These are phyloP conservation scores for Beta lomatogona DNA, from an alignment of 179 eudicot species.

Conservation along the genomic window DNA sequence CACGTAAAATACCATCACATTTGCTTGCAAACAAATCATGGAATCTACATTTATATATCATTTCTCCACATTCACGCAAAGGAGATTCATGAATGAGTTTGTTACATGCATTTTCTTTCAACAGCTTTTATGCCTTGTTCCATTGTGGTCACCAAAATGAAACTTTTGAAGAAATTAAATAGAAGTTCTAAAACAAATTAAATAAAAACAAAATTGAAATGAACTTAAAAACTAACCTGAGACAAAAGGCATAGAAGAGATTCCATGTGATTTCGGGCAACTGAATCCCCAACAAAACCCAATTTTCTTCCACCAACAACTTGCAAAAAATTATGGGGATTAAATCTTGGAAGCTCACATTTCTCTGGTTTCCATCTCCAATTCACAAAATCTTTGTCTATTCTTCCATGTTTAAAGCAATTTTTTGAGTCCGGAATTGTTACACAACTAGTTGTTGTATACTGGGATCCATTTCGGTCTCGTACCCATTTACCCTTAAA, in stretches of 20 bases:
- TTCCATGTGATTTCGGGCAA: constrained; percentile 70
- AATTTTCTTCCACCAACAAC: constrained; percentile 49
- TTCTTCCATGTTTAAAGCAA: constrained; percentile 65
- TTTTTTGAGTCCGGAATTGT: constrained; percentile 60
- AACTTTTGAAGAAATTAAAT: not conserved
- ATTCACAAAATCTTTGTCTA: constrained; percentile 47
- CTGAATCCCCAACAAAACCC: constrained; percentile 72
- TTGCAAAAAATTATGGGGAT: constrained; percentile 42
- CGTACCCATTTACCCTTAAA: constrained; percentile 59
- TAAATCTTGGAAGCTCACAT: constrained; percentile 58
- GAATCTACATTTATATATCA: constrained; percentile 10
- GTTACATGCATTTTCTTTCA: not conserved
- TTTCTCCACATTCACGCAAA: constrained; percentile 11
- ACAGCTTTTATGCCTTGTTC: not conserved
- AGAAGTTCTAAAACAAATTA: too few relatives aligned
- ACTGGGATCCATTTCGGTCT: constrained; percentile 38
- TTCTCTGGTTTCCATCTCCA: constrained; percentile 73
- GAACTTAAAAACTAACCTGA: constrained; percentile 35
- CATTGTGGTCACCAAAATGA: not conserved
- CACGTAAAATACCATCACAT: not conserved
- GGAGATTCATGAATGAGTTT: not conserved
- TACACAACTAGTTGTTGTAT: constrained; percentile 49
- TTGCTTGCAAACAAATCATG: constrained; percentile 24
- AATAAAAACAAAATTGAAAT: not conserved
- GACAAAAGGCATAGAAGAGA: constrained; percentile 76